These are phyloP conservation scores for Oropetium thomaeum DNA, from an alignment of 176 grass and related monocot species.

Conservation along the genomic window DNA sequence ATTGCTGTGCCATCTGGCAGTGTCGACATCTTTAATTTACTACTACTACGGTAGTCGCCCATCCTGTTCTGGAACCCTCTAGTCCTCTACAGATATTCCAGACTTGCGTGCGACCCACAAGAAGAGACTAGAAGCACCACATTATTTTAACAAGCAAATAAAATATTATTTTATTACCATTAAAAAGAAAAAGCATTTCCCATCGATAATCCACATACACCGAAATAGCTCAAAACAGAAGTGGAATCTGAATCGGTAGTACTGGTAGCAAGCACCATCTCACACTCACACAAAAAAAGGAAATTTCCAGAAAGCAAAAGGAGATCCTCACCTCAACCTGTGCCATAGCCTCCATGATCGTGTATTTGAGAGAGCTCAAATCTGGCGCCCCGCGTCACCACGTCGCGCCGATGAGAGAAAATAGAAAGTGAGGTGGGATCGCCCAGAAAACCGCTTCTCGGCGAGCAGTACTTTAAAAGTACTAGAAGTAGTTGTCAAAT, in stretches of 20 bases:
- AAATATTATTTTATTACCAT: background rate
- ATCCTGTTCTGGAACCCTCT: constrained; percentile 32
- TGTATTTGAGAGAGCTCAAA: constrained; percentile 1
- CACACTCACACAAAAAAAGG: too few relatives aligned
- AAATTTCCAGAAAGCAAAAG: background rate
- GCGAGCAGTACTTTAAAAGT: constrained; percentile 11
- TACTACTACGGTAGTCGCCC: background rate
- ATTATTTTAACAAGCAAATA: background rate
- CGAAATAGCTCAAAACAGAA: background rate
- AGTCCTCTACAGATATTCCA: constrained; percentile 1
- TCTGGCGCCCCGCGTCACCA: background rate
- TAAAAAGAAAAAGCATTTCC: background rate
- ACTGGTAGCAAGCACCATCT: too few relatives aligned
- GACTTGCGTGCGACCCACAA: constrained; percentile 5
- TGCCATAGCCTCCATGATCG: constrained; percentile 21
- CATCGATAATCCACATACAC: background rate
- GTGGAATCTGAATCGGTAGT: too few relatives aligned
- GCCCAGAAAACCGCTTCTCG: background rate
- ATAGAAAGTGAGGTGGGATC: background rate
- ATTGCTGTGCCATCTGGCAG: too few relatives aligned
- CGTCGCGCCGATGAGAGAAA: too few relatives aligned
- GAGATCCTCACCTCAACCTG: constrained; percentile 30
- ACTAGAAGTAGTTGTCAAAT: background rate
- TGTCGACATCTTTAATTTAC: background rate
- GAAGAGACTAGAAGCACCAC: constrained; percentile 29